Base-by-base conservation (phyloP, 1,284 basidiomycete genomes). In the Trametes pubescens region DNA sequence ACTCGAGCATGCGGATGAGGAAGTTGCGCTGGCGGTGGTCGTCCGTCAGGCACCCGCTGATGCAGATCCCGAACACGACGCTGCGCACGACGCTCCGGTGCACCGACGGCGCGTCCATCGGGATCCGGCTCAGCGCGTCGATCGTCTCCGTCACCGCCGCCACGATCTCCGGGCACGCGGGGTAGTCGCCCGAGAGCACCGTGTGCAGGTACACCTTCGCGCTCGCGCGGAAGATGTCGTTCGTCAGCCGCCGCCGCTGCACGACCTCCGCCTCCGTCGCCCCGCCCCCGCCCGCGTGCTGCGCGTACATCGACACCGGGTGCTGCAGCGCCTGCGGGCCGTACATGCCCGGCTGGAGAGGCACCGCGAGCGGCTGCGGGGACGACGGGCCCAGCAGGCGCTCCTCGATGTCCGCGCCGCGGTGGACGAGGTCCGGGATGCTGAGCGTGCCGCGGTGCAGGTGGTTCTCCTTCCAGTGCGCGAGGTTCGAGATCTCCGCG, bases 1-100 rank as follows among this genome's bases (percentile, higher is more conserved):
- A 85, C 62, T 79, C 71, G 53, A 93, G 79, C 56, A 85, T 77
- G 16, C 72, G 71, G 38, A 79, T 67, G 35, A 93, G 79, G 67
- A 81, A 80, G 0, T 66, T 51, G 57, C 84, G 82, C 67, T 87
- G 80, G 2, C 64, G 63, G 9, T 44, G 55, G 55, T 85, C 78
- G 72, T 87, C 84, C 65, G 89, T 87, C 63, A 93, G 81, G 70
- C 84, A 87, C 1, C 91, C 91, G 65, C 85, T 85, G 55, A 93
- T 83, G 71, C 88, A 92, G 61, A 91, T 86, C 53, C 85, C 84
- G 70, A 93, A 93, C 67, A 94, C 90, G 11, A 90, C 91, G 74
- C 88, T 91, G 35, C 92, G 82, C 57, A 92, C 84, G 24, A 93
- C 89, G 18, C 84, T 82, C 22, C 85, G 81, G 26, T 81, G 78